phyloP scores from a whole-genome alignment of 208 protist genomes.

The Leishmania tarentolae region DNA sequence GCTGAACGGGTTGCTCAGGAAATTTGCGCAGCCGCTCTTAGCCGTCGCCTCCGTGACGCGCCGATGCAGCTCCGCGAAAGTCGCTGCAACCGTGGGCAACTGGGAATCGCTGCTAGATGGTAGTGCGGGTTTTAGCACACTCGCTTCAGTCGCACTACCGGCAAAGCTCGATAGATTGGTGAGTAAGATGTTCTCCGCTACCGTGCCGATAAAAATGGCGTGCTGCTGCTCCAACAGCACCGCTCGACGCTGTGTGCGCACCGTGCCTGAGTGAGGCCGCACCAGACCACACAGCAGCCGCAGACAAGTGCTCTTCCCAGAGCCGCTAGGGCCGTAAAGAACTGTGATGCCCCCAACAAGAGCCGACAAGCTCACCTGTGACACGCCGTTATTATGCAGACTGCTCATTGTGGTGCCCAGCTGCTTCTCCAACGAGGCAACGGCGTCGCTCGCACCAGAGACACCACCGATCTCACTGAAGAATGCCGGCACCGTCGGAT shows the following conservation, averaged over 20 bases:
- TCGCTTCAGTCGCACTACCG: background rate
- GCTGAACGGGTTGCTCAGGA: slow-evolving; percentile 62
- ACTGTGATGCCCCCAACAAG: slow-evolving; percentile 49
- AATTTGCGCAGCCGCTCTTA: slow-evolving; percentile 50
- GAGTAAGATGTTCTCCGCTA: slow-evolving; percentile 81
- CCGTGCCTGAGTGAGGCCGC: slow-evolving; percentile 42
- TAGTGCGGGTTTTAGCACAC: background rate
- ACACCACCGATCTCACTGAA: slow-evolving; percentile 24
- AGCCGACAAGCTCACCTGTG: slow-evolving; percentile 40
- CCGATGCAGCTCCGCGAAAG: slow-evolving; percentile 13
- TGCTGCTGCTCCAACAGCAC: slow-evolving; percentile 80
- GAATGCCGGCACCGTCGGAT: slow-evolving; percentile 56
- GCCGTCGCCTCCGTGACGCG: slow-evolving; percentile 38
- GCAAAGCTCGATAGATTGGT: slow-evolving; percentile 25
- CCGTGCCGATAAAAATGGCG: slow-evolving; percentile 72
- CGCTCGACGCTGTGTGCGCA: slow-evolving; percentile 49
- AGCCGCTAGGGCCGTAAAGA: slow-evolving; percentile 76
- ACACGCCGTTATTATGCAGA: slow-evolving; percentile 37
- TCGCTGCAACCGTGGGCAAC: background rate
- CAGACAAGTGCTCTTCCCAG: slow-evolving; percentile 79
- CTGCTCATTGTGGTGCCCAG: slow-evolving; percentile 4
- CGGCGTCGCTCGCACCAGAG: background rate
- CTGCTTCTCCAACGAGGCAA: slow-evolving; percentile 2
- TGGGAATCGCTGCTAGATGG: background rate
- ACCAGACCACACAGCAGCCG: slow-evolving; percentile 63